These are phyloP conservation scores for Thuidium tamariscinum DNA, from an alignment of 225 moss, liverwort and hornwort species.

Conservation along the genomic window DNA sequence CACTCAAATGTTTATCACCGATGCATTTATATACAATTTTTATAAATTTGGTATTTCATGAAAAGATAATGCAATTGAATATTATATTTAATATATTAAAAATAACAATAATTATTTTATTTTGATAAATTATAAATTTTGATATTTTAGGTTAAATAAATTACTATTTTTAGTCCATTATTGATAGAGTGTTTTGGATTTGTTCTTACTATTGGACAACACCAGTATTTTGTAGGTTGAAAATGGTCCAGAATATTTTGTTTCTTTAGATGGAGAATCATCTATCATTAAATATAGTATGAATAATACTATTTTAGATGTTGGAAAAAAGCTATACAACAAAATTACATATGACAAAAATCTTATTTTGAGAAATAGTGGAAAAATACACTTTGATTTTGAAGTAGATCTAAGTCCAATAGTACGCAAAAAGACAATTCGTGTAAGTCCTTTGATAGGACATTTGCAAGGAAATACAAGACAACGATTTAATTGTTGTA, in stretches of 20 bases:
- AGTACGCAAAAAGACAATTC: conserved; percentile 20
- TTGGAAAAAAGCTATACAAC: conserved; percentile 50
- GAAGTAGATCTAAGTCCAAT: conserved; percentile 45
- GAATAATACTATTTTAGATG: conserved; percentile 32
- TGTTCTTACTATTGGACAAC: background rate
- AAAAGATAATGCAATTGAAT: background rate
- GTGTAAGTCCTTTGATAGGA: conserved; percentile 45
- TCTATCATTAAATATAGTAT: conserved; percentile 48
- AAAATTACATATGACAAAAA: conserved; percentile 30
- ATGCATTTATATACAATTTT: rapidly evolving
- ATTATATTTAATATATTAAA: too few species aligned
- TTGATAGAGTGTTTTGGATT: background rate
- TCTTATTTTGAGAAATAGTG: conserved; percentile 44
- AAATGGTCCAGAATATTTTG: conserved; percentile 64
- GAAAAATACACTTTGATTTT: conserved; percentile 67
- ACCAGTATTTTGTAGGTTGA: conserved; percentile 63
- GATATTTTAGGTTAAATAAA: background rate
- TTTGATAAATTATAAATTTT: background rate
- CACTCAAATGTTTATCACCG: background rate
- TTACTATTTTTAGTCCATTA: background rate
- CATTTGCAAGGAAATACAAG: conserved; percentile 20
- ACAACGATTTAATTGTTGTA: conserved; percentile 45
- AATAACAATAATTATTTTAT: too few species aligned
- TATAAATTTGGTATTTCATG: background rate
- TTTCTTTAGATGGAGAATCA: conserved; percentile 55